Base-by-base conservation (phyloP, 192 early-diverging fungal species). In the Dispira simplex region DNA sequence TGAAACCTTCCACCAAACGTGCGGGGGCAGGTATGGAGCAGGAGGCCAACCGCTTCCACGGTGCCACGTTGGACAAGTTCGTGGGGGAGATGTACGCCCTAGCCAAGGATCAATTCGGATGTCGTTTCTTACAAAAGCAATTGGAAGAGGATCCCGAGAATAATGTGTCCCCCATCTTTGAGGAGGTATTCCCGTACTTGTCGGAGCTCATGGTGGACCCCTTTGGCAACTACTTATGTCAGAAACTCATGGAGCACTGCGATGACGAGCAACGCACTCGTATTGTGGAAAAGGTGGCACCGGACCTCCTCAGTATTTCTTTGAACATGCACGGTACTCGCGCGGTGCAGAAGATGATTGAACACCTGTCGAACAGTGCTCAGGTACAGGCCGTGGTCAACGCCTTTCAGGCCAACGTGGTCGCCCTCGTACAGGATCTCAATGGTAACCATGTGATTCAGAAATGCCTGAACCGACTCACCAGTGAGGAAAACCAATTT, bases 371-470 rank as follows among this genome's bases (percentile, higher is more conserved):
- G 18, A 81, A 72, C 32, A 66, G 70, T 55, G 71, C 63, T 25
- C 72, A 90, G 78, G 89, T 87, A 45, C 73, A 78, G 12, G 75
- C 81, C 21, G 75, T 90, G 20, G 80, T 87, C 23, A 67, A 72
- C 1, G 87, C 90, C 18, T 71, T 93, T 21, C 75, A 79, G 65
- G 73, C 73, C 12, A 83, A 79, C 64, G 85, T 88, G 6, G 90
- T 92, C 6, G 73, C 83, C n/a, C 74, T 93, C 54, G 91, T 93
- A 64, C 88, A 90, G 67, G 91, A 93, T 64, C 76, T 93, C 21
- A 93, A 93, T 59, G 91, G 91, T 56, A 93, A 93, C 70, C 91
- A 93, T 66, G 90, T 91, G 21, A 85, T 93, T 62, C 91, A 93
- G 78, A 93, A 93, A 75, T 93, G 91, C 65, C 77, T 93, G 32